Evolutionary conservation across 2,329 filamentous ascomycete species (phyloP).

Genomic region (Beauveria sp.): DNA sequence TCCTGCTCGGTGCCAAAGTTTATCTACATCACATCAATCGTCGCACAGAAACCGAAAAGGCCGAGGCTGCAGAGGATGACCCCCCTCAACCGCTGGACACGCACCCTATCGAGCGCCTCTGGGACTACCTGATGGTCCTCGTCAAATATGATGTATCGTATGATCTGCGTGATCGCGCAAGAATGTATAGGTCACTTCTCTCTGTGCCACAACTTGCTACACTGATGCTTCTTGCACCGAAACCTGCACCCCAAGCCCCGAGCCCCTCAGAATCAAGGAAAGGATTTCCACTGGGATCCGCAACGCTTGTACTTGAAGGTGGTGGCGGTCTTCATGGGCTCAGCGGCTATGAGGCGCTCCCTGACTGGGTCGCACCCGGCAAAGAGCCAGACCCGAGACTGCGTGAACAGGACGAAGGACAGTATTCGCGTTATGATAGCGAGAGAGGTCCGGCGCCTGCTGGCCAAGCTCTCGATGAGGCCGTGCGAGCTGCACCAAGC

Average conservation of each 20-base stretch:
- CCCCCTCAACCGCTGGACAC: constrained; percentile 24
- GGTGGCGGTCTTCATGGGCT: constrained; percentile 67
- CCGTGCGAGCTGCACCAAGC: constrained; percentile 29
- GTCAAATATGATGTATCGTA: constrained; percentile 92
- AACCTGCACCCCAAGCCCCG: constrained; percentile 83
- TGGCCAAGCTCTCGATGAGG: constrained; percentile 56
- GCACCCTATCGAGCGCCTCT: constrained; percentile 70
- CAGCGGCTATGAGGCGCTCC: constrained; percentile 69
- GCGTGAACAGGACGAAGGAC: constrained; percentile 44
- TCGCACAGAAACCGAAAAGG: constrained; percentile 37
- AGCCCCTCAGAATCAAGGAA: constrained; percentile 81
- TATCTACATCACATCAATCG: constrained; percentile 82
- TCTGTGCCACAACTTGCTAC: constrained; percentile 80
- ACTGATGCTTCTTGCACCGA: constrained; percentile 84
- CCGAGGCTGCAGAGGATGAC: constrained; percentile 26
- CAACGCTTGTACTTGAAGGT: constrained; percentile 75
- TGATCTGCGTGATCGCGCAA: constrained; percentile 83
- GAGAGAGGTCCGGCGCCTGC: constrained; percentile 42
- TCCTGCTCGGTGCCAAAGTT: constrained; percentile 91
- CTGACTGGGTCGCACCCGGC: constrained; percentile 77
- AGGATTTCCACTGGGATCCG: constrained; percentile 71
- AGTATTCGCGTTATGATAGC: constrained; percentile 23
- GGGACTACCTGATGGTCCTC: constrained; percentile 76
- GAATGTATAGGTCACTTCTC: constrained; percentile 80
- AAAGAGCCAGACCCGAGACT: constrained; percentile 70